Conservation (phyloP, 495 filamentous ascomycete species). For the Sordaria brevicollis region DNA sequence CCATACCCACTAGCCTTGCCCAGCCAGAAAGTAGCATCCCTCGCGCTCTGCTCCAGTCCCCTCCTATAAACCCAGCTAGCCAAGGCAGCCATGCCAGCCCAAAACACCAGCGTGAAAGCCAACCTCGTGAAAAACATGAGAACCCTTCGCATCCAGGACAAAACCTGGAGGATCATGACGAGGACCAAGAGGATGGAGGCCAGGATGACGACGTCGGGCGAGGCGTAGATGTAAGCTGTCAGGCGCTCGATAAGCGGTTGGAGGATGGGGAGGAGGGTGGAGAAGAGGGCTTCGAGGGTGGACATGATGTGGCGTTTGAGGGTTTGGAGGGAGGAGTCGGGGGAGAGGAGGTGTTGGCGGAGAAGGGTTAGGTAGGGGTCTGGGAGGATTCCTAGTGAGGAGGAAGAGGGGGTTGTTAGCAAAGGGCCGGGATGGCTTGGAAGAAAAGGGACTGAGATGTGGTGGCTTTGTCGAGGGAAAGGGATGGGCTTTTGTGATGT, state of each 20-base stretch:
- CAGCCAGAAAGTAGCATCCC: slow-evolving; percentile 38
- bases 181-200: slow-evolving; percentile 46
- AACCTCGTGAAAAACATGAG: slow-evolving; percentile 66
- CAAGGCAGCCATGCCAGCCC: slow-evolving; percentile 39
- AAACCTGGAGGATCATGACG: slow-evolving; percentile 48
- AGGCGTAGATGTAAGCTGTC: slow-evolving; percentile 22
- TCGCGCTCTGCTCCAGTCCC: slow-evolving; percentile 49
- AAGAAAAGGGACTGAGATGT: background rate
- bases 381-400: slow-evolving; percentile 30
- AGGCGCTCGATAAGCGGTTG: slow-evolving; percentile 39
- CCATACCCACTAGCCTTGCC: slow-evolving; percentile 34
- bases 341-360: slow-evolving; percentile 27
- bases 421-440: background rate
- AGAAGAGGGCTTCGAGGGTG: slow-evolving; percentile 25
- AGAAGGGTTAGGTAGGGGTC: slow-evolving; percentile 24
- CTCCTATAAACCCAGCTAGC: slow-evolving; percentile 49
- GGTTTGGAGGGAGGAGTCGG: slow-evolving; percentile 24
- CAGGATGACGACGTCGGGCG: slow-evolving; percentile 51
- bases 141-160: slow-evolving; percentile 55
- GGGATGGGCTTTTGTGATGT: background rate
- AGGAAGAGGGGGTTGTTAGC: background rate
- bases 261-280: slow-evolving; percentile 23
- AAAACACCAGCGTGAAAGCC: slow-evolving; percentile 47
- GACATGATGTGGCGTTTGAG: slow-evolving; percentile 18
- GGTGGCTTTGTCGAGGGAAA: background rate